These are phyloP conservation scores for Dysphania ambrosioides DNA, from an alignment of 148 eudicot genomes.

Conservation along the genomic window DNA sequence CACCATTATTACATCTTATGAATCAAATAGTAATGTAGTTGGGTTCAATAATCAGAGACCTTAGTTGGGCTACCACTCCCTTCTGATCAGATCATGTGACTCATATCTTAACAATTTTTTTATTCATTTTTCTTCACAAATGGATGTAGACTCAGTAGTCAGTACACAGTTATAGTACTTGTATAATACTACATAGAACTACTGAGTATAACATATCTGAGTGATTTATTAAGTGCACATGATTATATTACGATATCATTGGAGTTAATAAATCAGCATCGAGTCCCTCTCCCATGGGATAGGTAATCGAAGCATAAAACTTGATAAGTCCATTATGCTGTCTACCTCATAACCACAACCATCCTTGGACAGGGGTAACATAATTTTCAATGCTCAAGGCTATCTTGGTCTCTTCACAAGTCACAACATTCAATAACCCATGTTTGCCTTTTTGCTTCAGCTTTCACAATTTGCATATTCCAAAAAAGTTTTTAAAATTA, in stretches of 20 bases:
- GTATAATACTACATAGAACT: too few relatives aligned
- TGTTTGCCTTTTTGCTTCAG: background rate
- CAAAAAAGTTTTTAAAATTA: too few relatives aligned
- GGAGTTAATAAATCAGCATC: constrained; percentile 1
- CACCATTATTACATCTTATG: too few relatives aligned
- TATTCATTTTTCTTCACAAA: too few relatives aligned
- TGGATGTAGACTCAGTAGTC: too few relatives aligned
- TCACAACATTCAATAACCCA: background rate
- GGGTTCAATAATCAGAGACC: too few relatives aligned
- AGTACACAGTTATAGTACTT: too few relatives aligned
- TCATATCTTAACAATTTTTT: too few relatives aligned
- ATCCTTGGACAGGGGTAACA: background rate
- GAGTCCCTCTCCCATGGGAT: constrained; percentile 1
- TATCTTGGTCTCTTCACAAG: background rate
- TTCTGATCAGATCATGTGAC: too few relatives aligned
- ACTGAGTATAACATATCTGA: background rate
- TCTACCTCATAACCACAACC: background rate
- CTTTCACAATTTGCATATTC: background rate
- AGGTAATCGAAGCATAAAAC: constrained; percentile 2
- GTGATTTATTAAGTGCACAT: background rate
- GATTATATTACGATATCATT: background rate
- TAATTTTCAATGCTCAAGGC: background rate
- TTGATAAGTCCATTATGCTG: background rate
- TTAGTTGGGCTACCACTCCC: too few relatives aligned
- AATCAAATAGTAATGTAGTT: too few relatives aligned